A percentile compares a stretch with the other conserved stretches of the same genome.
Evolutionary conservation across 2,329 filamentous ascomycete species (phyloP).

Genomic region (Cyphellophora attinorum): DNA sequence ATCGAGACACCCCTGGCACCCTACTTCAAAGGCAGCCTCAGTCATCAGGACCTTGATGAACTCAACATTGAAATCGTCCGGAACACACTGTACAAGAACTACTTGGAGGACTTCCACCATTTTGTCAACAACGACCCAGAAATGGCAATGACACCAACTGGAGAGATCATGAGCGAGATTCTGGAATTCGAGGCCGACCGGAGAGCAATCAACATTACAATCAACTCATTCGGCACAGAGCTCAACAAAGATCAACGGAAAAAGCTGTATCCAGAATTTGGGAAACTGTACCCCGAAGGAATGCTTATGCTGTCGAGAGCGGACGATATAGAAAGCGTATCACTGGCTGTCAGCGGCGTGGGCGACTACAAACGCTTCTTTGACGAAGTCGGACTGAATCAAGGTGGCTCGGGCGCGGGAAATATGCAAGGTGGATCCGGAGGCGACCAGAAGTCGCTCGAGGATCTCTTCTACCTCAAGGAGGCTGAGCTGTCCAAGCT

Average conservation of each 20-base stretch:
- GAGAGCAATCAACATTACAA: slow-evolving; percentile 95
- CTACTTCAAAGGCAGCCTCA: slow-evolving; percentile 95
- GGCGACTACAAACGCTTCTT: slow-evolving; percentile 94
- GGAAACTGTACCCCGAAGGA: slow-evolving; percentile 85
- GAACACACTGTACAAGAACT: slow-evolving; percentile 99
- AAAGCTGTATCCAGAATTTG: slow-evolving; percentile 91
- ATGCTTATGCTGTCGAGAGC: slow-evolving; percentile 89
- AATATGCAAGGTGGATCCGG: slow-evolving; percentile 78
- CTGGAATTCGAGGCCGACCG: slow-evolving; percentile 95
- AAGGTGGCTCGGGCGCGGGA: slow-evolving; percentile 65
- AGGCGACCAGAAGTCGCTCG: slow-evolving; percentile 76
- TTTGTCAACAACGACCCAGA: slow-evolving; percentile 88
- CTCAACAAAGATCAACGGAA: slow-evolving; percentile 85
- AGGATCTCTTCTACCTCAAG: slow-evolving; percentile 98
- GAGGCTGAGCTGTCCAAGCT: slow-evolving; percentile 98
- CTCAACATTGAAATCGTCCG: slow-evolving; percentile 98
- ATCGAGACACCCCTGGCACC: slow-evolving; percentile 92
- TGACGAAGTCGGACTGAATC: slow-evolving; percentile 73
- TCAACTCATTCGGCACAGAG: slow-evolving; percentile 97
- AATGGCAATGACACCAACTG: slow-evolving; percentile 76
- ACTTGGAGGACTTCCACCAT: slow-evolving; percentile 91
- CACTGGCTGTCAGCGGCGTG: slow-evolving; percentile 86
- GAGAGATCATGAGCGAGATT: slow-evolving; percentile 91
- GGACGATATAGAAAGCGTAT: slow-evolving; percentile 88
- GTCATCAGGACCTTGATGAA: slow-evolving; percentile 94